Evolutionary conservation across 306 rosid genomes (phyloP), one percentile per base, ranked within the genome.

Genomic region (Prinsepia uniflora): DNA sequence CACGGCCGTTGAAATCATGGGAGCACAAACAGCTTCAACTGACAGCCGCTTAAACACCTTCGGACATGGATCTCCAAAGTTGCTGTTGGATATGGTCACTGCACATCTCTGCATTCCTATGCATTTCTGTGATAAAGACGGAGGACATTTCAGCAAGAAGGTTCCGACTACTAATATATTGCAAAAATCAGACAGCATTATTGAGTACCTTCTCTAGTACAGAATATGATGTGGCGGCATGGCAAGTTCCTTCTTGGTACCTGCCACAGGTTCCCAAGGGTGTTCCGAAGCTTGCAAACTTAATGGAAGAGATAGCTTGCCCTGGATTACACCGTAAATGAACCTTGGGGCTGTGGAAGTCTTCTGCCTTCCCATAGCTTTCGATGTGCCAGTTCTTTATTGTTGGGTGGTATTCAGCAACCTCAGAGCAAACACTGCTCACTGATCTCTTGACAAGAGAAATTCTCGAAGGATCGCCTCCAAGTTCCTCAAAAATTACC

Each of bases 221-320:
- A 73, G 83, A 71, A 58, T 83, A 81, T 7, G 99, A 95, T 42
- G 86, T 78, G 0, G 93, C 57, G 53, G 99, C 87, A 74, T 95
- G 99, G 81, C 99, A 95, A 61, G 74, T 70, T 80, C 99, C 99
- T 66, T 89, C 83, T 76, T 89, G 96, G 86, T 89, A 95, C 62
- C 65, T 91, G 57, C 99, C 99, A 76, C 99, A 95, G 39, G 99
- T 89, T 42, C 99, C 99, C 4, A 78, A 67, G 75, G 99, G 97
- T 42, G 97, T 95, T 73, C 99, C 99, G 72, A 95, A 95, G 84
- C 99, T 95, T 58, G 99, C 99, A 56, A 95, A 95, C 80, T 91
- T 91, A 43, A 95, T 89, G 82, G 96, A 85, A 79, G 97, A 76
- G 52, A 95, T 95, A 64, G 86, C 69, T 54, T 95, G 91, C 64